phyloP scores from a whole-genome alignment of 2,329 filamentous ascomycete species.

The Colletotrichum sp. region DNA sequence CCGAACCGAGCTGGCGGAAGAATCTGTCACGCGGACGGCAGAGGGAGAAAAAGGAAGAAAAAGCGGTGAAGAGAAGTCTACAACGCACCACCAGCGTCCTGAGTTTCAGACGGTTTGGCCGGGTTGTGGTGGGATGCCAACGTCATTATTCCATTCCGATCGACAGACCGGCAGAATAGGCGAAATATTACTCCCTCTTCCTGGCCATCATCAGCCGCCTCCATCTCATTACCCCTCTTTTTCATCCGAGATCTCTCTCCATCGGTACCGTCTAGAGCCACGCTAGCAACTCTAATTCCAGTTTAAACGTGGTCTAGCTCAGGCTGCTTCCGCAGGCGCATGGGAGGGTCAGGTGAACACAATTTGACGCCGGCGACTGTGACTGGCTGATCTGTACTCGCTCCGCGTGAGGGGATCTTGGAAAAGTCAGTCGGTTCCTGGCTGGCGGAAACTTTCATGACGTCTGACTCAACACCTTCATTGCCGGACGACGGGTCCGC shows the following conservation, averaged over 20 bases:
- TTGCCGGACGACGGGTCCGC: background rate
- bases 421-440: background rate
- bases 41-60: background rate
- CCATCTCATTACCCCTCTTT: conserved; percentile 1
- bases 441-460: background rate
- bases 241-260: background rate
- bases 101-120: background rate
- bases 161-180: background rate
- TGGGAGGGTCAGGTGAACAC: background rate
- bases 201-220: background rate
- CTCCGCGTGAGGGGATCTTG: background rate
- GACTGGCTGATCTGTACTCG: background rate
- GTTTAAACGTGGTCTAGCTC: background rate
- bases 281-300: background rate
- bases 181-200: background rate
- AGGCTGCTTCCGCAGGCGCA: background rate
- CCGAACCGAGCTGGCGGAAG: background rate
- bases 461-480: background rate
- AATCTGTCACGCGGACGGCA: background rate
- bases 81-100: background rate
- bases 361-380: background rate
- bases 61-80: background rate
- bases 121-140: background rate
- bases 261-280: background rate
- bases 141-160: background rate